phyloP scores from a whole-genome alignment of 331 rosid species.

The Malus hybrid region DNA sequence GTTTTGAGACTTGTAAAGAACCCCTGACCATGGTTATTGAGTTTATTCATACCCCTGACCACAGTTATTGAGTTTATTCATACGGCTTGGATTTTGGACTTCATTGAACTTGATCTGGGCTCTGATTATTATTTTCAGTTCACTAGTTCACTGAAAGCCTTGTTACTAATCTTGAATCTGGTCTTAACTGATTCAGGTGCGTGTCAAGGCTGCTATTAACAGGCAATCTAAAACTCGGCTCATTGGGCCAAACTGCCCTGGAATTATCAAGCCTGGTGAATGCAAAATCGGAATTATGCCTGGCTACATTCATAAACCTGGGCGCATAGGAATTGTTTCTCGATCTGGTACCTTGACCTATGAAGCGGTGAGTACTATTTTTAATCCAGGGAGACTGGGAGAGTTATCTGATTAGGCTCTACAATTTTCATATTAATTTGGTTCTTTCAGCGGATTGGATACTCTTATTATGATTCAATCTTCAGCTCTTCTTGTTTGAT shows the following conservation, averaged over 20 bases:
- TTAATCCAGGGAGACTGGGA: neutral
- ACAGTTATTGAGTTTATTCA: neutral
- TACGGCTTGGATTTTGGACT: neutral
- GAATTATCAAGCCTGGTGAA: conserved; percentile 98
- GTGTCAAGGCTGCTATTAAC: conserved; percentile 93
- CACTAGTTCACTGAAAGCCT: neutral
- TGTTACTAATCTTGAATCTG: neutral
- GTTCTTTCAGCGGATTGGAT: neutral
- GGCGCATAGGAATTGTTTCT: conserved; percentile 94
- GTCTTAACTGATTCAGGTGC: conserved; percentile 43
- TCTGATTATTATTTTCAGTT: neutral
- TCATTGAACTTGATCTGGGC: neutral
- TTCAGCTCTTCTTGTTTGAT: neutral
- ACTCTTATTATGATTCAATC: neutral
- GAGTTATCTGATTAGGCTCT: neutral
- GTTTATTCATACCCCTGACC: no score
- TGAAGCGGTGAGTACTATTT: conserved; percentile 77
- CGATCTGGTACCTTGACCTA: conserved; percentile 99
- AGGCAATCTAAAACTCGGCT: conserved; percentile 82
- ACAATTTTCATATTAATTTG: neutral
- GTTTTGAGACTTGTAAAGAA: neutral
- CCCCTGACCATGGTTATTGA: no score
- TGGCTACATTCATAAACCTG: conserved; percentile 96
- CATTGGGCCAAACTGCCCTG: conserved; percentile 99
- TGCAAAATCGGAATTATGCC: conserved; percentile 99